These are phyloP conservation scores for Acorus calamus DNA, from an alignment of 106 monocot species.

Conservation along the genomic window DNA sequence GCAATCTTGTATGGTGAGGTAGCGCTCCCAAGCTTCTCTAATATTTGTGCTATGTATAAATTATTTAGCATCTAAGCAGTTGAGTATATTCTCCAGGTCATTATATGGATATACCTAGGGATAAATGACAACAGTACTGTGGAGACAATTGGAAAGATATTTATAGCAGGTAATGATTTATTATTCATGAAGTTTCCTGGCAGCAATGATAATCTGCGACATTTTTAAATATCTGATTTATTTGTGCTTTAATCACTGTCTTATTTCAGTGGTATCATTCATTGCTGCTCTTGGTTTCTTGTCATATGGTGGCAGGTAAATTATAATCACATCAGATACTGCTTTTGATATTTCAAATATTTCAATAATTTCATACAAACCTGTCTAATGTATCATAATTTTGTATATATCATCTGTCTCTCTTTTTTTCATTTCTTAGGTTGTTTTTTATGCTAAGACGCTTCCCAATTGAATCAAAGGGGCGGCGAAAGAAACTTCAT, in stretches of 20 bases:
- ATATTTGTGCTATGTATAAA: too few species aligned
- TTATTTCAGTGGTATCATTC: slow-evolving; percentile 13
- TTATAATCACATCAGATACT: neutral
- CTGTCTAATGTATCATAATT: too few species aligned
- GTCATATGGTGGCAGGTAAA: slow-evolving; percentile 14
- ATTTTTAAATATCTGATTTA: too few species aligned
- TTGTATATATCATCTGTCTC: neutral
- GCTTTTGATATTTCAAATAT: neutral
- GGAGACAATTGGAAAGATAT: slow-evolving; percentile 8
- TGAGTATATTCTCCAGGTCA: slow-evolving; percentile 1
- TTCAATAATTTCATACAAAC: neutral
- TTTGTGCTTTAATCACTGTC: neutral
- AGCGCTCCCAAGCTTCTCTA: too few species aligned
- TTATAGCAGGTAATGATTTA: slow-evolving; percentile 9
- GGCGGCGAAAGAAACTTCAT: slow-evolving; percentile 15
- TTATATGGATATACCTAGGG: slow-evolving; percentile 18
- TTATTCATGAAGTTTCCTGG: too few species aligned
- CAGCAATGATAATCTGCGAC: too few species aligned
- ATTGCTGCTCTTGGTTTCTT: slow-evolving; percentile 16
- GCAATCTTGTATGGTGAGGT: too few species aligned
- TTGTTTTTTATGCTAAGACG: slow-evolving; percentile 13
- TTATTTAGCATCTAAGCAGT: too few species aligned
- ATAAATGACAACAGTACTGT: slow-evolving; percentile 6
- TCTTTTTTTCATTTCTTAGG: slow-evolving; percentile 3
- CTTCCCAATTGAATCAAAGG: slow-evolving; percentile 19